Conservation (phyloP, 441 rosid species). For the Caryocar brasiliense region DNA sequence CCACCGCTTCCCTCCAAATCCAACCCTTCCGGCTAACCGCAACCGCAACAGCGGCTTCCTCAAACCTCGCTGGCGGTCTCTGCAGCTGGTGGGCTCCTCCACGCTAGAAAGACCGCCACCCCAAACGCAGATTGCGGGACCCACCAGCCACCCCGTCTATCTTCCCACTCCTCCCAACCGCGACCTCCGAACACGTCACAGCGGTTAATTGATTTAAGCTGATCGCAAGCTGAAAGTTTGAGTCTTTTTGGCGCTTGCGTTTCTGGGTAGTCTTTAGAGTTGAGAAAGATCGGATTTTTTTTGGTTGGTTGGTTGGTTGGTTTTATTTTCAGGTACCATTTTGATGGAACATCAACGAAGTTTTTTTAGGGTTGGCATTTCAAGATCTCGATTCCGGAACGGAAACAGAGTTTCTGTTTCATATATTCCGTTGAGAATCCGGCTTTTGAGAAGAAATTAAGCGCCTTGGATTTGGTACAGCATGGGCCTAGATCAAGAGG, state of each 20-base stretch:
- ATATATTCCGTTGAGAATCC: conserved; percentile 91
- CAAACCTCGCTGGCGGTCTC: no score
- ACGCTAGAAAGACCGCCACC: background rate
- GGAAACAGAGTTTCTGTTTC: conserved; percentile 80
- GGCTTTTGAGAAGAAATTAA: conserved; percentile 42
- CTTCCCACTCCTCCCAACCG: conserved; percentile 65
- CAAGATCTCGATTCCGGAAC: conserved; percentile 78
- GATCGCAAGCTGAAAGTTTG: background rate
- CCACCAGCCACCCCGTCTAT: conserved; percentile 48
- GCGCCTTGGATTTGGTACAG: conserved; percentile 41
- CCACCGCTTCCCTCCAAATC: no score
- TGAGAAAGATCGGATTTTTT: background rate
- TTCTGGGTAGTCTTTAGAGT: background rate
- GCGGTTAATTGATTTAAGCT: conserved; percentile 44
- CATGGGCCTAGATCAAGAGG: conserved; percentile 73
- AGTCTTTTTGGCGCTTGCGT: background rate
- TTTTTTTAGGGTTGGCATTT: conserved; percentile 98
- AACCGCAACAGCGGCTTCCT: no score
- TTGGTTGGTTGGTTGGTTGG: background rate
- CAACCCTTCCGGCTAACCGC: no score
- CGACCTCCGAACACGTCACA: conserved; percentile 82
- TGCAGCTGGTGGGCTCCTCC: conserved; percentile 2
- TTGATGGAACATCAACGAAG: conserved; percentile 59
- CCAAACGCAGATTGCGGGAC: conserved; percentile 2
- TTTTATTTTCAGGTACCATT: conserved; percentile 94